Percentiles rank a stretch among this genome's conserved stretches.
These are phyloP conservation scores for Penicillium waksmanii DNA, from an alignment of 495 filamentous ascomycete genomes.

Conservation along the genomic window DNA sequence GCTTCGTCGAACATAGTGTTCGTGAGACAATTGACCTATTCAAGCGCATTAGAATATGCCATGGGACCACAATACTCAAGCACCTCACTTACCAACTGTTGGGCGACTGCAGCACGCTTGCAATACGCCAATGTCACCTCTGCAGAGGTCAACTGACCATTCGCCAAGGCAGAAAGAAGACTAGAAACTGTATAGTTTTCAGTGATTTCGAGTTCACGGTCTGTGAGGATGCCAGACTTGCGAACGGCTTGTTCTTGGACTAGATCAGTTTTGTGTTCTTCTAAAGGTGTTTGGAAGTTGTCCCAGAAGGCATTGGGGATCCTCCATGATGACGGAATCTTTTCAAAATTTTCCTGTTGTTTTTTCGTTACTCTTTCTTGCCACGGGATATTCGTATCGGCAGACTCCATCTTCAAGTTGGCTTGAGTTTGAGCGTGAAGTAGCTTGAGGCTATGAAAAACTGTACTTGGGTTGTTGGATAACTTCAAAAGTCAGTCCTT, in stretches of 20 bases:
- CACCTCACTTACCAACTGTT: constrained; percentile 46
- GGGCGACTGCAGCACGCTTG: constrained; percentile 59
- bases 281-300: constrained; percentile 17
- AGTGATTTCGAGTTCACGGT: constrained; percentile 55
- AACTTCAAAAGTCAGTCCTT: too few species aligned
- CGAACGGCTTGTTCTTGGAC: constrained; percentile 21
- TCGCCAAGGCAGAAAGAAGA: constrained; percentile 30
- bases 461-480: too few species aligned
- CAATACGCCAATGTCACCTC: constrained; percentile 59
- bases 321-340: constrained; percentile 32
- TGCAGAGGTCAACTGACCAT: constrained; percentile 45
- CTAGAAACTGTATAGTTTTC: constrained; percentile 47
- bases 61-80: not conserved
- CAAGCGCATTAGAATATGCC: not conserved
- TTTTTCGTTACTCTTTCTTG: constrained; percentile 33
- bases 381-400: constrained; percentile 15
- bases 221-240: constrained; percentile 30
- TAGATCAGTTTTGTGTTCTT: constrained; percentile 25
- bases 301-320: constrained; percentile 16
- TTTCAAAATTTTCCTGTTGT: constrained; percentile 36
- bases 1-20: constrained; percentile 57
- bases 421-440: not conserved
- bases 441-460: too few species aligned
- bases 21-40: constrained; percentile 56
- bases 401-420: constrained; percentile 8